Percentiles rank a stretch among this genome's conserved stretches.
These are phyloP conservation scores for Carallia brachiata DNA, from an alignment of 345 rosid species.

Conservation along the genomic window DNA sequence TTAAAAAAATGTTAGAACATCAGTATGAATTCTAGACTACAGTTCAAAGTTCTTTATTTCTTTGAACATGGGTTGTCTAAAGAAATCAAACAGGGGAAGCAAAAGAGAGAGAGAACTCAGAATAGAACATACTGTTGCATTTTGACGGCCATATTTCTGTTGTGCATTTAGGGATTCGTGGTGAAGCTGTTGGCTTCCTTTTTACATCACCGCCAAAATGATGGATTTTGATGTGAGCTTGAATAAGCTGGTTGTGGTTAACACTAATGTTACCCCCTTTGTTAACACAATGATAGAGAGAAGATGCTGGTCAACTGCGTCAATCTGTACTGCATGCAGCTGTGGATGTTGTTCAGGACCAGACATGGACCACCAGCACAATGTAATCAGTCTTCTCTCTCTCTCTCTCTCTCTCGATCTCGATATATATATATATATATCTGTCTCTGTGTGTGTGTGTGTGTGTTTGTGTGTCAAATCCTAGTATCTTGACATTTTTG, in stretches of 20 bases:
- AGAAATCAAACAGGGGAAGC: not conserved
- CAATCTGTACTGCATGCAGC: slow-evolving; percentile 95
- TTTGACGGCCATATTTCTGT: not conserved
- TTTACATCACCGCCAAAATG: not conserved
- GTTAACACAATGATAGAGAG: slow-evolving; percentile 56
- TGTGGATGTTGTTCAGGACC: slow-evolving; percentile 89
- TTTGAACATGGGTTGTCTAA: too few species aligned
- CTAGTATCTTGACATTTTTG: not conserved
- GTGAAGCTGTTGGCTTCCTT: not conserved
- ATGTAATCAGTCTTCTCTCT: slow-evolving; percentile 47
- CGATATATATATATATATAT: too few species aligned
- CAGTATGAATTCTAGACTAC: too few species aligned
- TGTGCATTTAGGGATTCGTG: not conserved
- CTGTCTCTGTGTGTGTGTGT: too few species aligned
- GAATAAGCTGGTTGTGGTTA: slow-evolving; percentile 1
- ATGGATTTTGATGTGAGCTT: slow-evolving; percentile 1
- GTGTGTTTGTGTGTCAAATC: not conserved
- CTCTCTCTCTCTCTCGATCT: too few species aligned
- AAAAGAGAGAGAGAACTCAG: not conserved
- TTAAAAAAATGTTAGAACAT: too few species aligned
- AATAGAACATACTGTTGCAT: not conserved
- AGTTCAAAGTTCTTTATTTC: too few species aligned
- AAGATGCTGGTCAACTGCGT: slow-evolving; percentile 95
- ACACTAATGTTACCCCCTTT: not conserved
- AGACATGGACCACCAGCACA: slow-evolving; percentile 96